Conservation (phyloP, 805 yeast genomes). For the Ogataea paradorogensis region DNA sequence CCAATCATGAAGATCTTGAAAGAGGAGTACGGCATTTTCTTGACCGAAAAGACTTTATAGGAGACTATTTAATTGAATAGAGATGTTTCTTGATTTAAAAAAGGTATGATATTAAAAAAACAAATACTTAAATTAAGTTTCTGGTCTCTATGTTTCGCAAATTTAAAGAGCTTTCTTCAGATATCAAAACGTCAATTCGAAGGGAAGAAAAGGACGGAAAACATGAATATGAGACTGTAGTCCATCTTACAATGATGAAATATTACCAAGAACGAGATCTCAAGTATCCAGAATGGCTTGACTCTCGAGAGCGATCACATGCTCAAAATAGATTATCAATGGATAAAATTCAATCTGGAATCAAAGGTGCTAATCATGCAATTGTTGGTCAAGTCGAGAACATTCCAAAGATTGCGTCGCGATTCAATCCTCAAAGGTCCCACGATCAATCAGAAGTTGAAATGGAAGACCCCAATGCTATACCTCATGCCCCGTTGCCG, state of each 20-base stretch:
- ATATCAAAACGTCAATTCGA: conserved; percentile 24
- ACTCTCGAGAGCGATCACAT: not conserved
- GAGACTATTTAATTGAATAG: not conserved
- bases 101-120: conserved; percentile 1
- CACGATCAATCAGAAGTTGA: conserved; percentile 2
- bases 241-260: conserved; percentile 31
- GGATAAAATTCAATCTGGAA: conserved; percentile 14
- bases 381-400: conserved; percentile 18
- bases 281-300: conserved; percentile 32
- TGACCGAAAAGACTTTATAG: conserved; percentile 78
- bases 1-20: conserved; percentile 90
- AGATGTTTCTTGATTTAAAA: conserved; percentile 6
- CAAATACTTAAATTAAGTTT: not conserved
- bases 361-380: conserved; percentile 10
- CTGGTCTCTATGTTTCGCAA: conserved; percentile 19
- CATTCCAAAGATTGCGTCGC: conserved; percentile 12
- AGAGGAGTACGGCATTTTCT: conserved; percentile 82
- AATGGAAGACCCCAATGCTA: not conserved
- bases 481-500: conserved; percentile 14
- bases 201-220: conserved; percentile 35
- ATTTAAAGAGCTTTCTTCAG: conserved; percentile 22
- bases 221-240: conserved; percentile 33
- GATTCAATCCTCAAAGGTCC: conserved; percentile 12
- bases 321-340: conserved; percentile 7
- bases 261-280: conserved; percentile 24